phyloP scores from a whole-genome alignment of 139 green algal genomes.

The Tetraselmis chui region DNA sequence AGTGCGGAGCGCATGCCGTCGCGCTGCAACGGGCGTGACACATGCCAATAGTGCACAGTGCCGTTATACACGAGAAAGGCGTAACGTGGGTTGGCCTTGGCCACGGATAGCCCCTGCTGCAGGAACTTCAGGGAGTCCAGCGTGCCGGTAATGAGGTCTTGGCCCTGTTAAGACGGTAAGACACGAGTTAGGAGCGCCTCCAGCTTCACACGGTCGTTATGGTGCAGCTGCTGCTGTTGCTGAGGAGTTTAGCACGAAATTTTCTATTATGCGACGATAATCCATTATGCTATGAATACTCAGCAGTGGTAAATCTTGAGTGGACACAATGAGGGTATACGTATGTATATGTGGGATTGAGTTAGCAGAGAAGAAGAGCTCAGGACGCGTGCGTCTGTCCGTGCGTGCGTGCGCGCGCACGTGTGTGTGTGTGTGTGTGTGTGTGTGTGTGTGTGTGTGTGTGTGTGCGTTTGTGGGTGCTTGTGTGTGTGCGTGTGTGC shows the following conservation, averaged over 20 bases:
- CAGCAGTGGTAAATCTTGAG: no score
- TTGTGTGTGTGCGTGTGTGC: no score
- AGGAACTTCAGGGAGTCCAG: neutral
- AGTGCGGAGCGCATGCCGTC: conserved; percentile 36
- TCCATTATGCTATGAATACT: no score
- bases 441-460: no score
- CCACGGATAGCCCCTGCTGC: neutral
- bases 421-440: no score
- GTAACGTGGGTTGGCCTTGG: conserved; percentile 22
- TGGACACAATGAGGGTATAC: no score
- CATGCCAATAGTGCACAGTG: conserved; percentile 51
- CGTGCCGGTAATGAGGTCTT: neutral
- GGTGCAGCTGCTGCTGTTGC: no score
- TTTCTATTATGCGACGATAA: neutral
- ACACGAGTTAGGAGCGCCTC: no score
- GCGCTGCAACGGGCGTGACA: conserved; percentile 37
- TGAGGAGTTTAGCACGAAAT: neutral
- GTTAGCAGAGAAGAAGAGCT: neutral
- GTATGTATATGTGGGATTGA: no score
- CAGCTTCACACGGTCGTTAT: no score
- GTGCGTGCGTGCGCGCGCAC: no score
- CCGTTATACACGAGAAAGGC: conserved; percentile 58
- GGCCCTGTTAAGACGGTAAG: neutral
- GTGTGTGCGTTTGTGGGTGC: no score
- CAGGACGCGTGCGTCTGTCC: neutral